phyloP scores from a whole-genome alignment of 139 green algal genomes.

The Chloropicon primus region DNA sequence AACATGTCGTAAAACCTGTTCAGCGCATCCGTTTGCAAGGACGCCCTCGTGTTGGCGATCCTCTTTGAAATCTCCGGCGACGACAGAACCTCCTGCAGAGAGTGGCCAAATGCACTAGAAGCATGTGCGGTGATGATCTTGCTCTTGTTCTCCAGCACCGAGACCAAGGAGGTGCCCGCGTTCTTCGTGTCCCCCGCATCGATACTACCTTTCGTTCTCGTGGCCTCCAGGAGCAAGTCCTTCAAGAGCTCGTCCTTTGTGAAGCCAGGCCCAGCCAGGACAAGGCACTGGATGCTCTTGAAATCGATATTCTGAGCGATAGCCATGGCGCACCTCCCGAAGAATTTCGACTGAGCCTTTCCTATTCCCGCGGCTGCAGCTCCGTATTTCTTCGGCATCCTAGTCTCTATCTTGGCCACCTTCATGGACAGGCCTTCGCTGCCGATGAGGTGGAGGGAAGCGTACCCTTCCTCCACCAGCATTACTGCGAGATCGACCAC shows the following conservation, averaged over 20 bases:
- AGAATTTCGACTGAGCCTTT: constrained; percentile 66
- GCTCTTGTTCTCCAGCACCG: constrained; percentile 56
- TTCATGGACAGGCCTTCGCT: constrained; percentile 45
- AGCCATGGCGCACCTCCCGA: constrained; percentile 38
- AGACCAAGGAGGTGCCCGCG: constrained; percentile 20
- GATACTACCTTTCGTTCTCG: constrained; percentile 10
- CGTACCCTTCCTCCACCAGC: constrained; percentile 85
- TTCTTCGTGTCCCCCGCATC: constrained; percentile 40
- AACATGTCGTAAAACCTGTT: constrained; percentile 80
- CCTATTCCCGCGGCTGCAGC: constrained; percentile 72
- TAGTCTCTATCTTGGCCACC: constrained; percentile 64
- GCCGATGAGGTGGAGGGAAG: constrained; percentile 79
- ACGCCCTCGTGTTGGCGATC: background rate
- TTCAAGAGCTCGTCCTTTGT: constrained; percentile 76
- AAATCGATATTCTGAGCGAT: constrained; percentile 78
- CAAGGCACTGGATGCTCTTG: constrained; percentile 71
- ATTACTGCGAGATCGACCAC: constrained; percentile 68
- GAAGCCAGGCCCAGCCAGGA: constrained; percentile 91
- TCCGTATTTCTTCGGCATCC: constrained; percentile 77
- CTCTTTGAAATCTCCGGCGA: constrained; percentile 9
- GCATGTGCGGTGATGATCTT: constrained; percentile 53
- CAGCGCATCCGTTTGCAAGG: constrained; percentile 3
- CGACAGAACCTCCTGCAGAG: constrained; percentile 63
- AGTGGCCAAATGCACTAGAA: constrained; percentile 80
- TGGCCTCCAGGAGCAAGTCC: constrained; percentile 54